Base-by-base conservation (phyloP, 345 rosid species). In the Arabidopsis suecica region DNA sequence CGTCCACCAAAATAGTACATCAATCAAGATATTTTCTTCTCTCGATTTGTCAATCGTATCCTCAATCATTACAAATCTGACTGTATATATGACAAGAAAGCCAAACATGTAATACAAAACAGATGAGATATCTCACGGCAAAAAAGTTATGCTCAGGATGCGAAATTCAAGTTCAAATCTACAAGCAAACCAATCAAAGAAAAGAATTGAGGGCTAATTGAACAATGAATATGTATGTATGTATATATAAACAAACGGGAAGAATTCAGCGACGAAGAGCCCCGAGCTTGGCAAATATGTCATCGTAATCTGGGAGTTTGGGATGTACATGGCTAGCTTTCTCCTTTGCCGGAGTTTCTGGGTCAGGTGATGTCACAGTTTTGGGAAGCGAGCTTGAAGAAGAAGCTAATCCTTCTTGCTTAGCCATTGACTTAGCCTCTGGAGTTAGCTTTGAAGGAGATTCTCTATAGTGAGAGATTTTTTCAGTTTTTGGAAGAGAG, bases 221-320 rank as follows among this genome's bases (percentile, higher is more conserved):
- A 37, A 47, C 50, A 57, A 38, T 48, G 72, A 66, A 13, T 38
- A 45, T 1, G 37, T 28, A 28, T 28, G 3, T 28, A 38, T 38
- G 10, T 25, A 60, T 68, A 7, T 61, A 41, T 57, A 55, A 68
- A 51, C 63, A 68, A 9, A 58, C 23, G 25, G 40, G 45, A 13
- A 23, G 37, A 14, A 40, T 25, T 77, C 54, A 77, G 33, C 70
- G 76, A 41, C 91, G 82, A 28, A 84, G 80, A 66, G 91, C 81
- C 68, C 84, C 84, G 3, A 91, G 74, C 59, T 79, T 86, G 25
- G 96, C 91, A 14, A 85, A 64, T 34, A 94, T 53, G 36, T 79
- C 57, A 6, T 94, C 97, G 28, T 80, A 87, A 61, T 94, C 98
- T 1, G 97, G 97, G 76, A 91, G 98, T 78, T 91, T 94, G 3